Base-by-base conservation (phyloP, 1,139 yeast species). In the Debaryomycetaceae sp. region DNA sequence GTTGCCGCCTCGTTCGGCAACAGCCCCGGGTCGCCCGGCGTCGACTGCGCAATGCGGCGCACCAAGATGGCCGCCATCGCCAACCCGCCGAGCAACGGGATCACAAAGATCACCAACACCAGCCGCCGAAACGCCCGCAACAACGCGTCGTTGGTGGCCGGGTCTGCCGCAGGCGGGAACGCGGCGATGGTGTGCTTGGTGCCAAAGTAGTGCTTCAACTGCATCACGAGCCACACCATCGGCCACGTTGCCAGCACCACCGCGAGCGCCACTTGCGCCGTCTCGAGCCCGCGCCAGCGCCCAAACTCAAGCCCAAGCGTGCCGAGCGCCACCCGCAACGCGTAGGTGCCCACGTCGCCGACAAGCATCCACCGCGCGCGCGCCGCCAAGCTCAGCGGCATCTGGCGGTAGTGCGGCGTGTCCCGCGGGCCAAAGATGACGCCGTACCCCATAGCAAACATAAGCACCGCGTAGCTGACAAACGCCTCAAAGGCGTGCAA, bases 391-490 rank as follows among this genome's bases (percentile, higher is more conserved):
- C 41, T 34, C 6, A 38, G 34, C 2, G 68, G 67, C 9, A 61
- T 36, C 25, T 47, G 37, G 30, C 65, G 43, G 31, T 46, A 59
- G 27, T 54, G 50, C 30, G 43, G 45, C 12, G 62, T 45, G 21
- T 44, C 47, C 51, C 53, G 8, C 23, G 44, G 55, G 37, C 53
- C 54, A 37, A 58, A 63, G 14, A 62, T 43, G 3, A 61, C 65
- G 1, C 70, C 70, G 34, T 55, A 61, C 1, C 70, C 70, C 67
- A 61, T 61, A 24, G 64, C 40, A 36, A 63, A 60, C 19, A 61
- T n/a, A n/a, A n/a, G n/a, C n/a, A n/a, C n/a, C n/a, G n/a, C n/a
- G n/a, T n/a, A n/a, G n/a, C n/a, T n/a, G n/a, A n/a, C n/a, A n/a
- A n/a, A n/a, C n/a, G n/a, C n/a, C n/a, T n/a, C n/a, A n/a, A n/a